phyloP scores from a whole-genome alignment of 2,329 filamentous ascomycete species.

The Epichloe amarillans region DNA sequence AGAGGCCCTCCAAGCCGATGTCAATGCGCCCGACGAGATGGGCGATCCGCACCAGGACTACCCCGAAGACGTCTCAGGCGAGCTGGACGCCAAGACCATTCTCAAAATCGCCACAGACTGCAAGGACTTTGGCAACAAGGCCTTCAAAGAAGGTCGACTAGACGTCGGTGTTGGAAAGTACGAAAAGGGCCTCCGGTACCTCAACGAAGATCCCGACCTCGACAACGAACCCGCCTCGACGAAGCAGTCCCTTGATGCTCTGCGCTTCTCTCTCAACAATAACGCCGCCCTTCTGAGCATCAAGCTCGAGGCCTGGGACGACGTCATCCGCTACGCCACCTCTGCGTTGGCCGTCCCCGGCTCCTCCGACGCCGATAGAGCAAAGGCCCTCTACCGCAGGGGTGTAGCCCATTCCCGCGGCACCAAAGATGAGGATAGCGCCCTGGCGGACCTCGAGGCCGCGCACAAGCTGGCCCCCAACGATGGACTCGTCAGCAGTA shows the following conservation, averaged over 20 bases:
- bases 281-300: conserved; percentile 78
- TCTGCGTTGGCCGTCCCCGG: conserved; percentile 57
- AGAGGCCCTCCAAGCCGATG: conserved; percentile 51
- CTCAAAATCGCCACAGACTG: conserved; percentile 70
- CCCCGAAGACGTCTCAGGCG: conserved; percentile 63
- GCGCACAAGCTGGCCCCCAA: conserved; percentile 62
- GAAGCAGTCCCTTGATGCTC: conserved; percentile 50
- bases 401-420: conserved; percentile 56
- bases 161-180: conserved; percentile 75
- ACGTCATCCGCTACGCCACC: conserved; percentile 56
- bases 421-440: conserved; percentile 74
- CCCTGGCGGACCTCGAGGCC: conserved; percentile 59
- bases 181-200: conserved; percentile 79
- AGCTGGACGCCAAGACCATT: conserved; percentile 53
- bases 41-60: conserved; percentile 94
- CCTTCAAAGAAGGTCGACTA: conserved; percentile 70
- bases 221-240: conserved; percentile 60
- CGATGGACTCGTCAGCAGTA: conserved; percentile 61
- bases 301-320: conserved; percentile 61
- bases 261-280: conserved; percentile 77
- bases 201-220: conserved; percentile 69
- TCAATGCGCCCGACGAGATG: conserved; percentile 61
- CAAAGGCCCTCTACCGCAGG: conserved; percentile 78
- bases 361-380: conserved; percentile 63
- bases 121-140: conserved; percentile 85